Evolutionary conservation across 805 yeast genomes (phyloP).

Genomic region (Yarrowia porcina): DNA sequence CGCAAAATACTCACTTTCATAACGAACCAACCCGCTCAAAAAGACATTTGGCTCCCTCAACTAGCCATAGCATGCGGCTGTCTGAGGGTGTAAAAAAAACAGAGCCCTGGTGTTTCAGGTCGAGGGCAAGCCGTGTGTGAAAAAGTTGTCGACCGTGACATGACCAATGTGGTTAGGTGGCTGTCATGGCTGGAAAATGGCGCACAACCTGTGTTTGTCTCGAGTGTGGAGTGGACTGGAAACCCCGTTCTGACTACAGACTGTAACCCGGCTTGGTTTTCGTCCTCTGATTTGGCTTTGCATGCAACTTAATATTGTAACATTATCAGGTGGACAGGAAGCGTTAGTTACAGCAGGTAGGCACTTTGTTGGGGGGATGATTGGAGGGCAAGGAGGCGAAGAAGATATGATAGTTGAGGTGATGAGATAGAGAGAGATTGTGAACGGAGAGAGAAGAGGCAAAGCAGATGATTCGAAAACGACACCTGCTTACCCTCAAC

Average conservation of each 20-base stretch:
- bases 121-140: background rate
- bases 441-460: background rate
- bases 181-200: background rate
- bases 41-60: background rate
- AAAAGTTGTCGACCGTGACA: background rate
- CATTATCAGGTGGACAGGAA: conserved; percentile 21
- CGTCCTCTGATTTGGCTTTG: conserved; percentile 12
- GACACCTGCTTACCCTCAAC: too few species aligned
- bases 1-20: background rate
- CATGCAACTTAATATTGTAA: conserved; percentile 10
- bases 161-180: background rate
- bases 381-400: background rate
- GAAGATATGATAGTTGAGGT: background rate
- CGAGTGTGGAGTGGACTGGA: background rate
- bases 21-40: background rate
- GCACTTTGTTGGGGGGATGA: conserved; percentile 1
- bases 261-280: conserved; percentile 16
- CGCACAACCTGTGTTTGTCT: background rate
- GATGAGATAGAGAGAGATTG: background rate
- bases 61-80: background rate
- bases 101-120: background rate
- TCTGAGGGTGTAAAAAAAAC: background rate
- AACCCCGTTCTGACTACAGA: too few species aligned
- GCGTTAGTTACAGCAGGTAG: conserved; percentile 10
- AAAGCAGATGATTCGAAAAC: too few species aligned